Base-by-base conservation (phyloP, 495 filamentous ascomycete species). In the Xylaria grammica region DNA sequence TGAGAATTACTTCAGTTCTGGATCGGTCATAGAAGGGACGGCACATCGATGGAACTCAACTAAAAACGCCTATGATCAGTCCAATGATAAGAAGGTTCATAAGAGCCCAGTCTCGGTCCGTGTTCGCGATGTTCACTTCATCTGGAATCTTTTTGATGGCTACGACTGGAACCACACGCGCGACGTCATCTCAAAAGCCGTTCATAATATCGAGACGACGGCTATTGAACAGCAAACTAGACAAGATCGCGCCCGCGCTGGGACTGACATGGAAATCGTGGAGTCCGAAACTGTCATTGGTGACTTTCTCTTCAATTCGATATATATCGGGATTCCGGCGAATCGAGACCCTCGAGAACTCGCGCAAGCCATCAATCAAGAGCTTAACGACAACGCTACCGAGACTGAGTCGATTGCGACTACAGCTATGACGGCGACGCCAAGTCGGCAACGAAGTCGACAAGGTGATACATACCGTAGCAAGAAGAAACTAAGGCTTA, bases 121-220 rank as follows among this genome's bases (percentile, higher is more conserved):
- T 34, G 83, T 97, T 17, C 87, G 91, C 4, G 93, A 97, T 74
- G 87, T 96, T 15, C 91, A 98, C 73, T 79, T 97, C 50, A 96
- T 98, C 65, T 99, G 96, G 96, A 97, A 99, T 73, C 80, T 99
- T 1, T 97, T 93, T 73, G 96, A 99, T 77, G 96, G 96, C 6
- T 99, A 96, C 72, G 96, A 99, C 75, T 99, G 96, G 96, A 87
- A 87, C 67, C 81, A 85, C 30, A 98, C 95, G 0, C 80, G 94
- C 51, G 92, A 97, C 62, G 88, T 88, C 4, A 96, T 97, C 68
- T 86, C 88, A 26, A 89, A 92, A 69, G 93, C 91, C 15, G 92
- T 98, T 6, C 85, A 93, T 62, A 88, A 95, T 32, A 89, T 98
- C 1, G 92, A 98, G 72, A 81, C 79, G 32, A 91, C 89, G 69